A percentile compares a stretch with the other conserved stretches of the same genome.
Conservation (phyloP, 2,329 filamentous ascomycete genomes). For the Sordariomycetes sp. region DNA sequence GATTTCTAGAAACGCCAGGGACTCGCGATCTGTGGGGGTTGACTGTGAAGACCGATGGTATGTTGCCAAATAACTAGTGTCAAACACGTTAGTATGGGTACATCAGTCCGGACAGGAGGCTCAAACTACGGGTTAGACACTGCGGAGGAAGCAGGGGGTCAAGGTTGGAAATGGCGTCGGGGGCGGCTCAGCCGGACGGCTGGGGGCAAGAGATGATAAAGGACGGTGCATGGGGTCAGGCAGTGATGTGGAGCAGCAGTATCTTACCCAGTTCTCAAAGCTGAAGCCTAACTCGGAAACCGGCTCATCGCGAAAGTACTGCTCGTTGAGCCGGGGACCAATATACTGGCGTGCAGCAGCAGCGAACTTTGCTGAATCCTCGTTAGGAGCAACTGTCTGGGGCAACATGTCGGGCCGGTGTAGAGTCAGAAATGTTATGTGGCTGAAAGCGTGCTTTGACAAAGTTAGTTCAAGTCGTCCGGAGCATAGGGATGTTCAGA, state of each 20-base stretch:
- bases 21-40: neutral
- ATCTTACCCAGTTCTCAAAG: slow-evolving; percentile 12
- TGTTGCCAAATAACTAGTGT: neutral
- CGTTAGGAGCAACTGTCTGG: neutral
- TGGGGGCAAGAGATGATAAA: neutral
- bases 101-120: too few species aligned
- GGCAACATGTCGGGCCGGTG: neutral
- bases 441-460: neutral
- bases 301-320: slow-evolving; percentile 14
- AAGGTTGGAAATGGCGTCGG: too few species aligned
- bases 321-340: slow-evolving; percentile 6
- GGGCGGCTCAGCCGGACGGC: neutral
- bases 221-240: neutral
- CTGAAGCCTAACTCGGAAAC: slow-evolving; percentile 13
- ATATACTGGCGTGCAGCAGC: neutral
- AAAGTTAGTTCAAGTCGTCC: slow-evolving; percentile 4
- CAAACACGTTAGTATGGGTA: neutral
- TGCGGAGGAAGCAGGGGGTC: neutral
- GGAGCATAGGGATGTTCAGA: neutral
- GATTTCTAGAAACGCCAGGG: neutral
- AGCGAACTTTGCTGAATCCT: neutral
- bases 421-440: neutral
- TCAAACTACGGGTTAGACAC: neutral
- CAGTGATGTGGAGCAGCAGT: neutral
- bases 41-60: neutral